Base-by-base conservation (phyloP, 139 green algal genomes). In the Monoraphidium neglectum region DNA sequence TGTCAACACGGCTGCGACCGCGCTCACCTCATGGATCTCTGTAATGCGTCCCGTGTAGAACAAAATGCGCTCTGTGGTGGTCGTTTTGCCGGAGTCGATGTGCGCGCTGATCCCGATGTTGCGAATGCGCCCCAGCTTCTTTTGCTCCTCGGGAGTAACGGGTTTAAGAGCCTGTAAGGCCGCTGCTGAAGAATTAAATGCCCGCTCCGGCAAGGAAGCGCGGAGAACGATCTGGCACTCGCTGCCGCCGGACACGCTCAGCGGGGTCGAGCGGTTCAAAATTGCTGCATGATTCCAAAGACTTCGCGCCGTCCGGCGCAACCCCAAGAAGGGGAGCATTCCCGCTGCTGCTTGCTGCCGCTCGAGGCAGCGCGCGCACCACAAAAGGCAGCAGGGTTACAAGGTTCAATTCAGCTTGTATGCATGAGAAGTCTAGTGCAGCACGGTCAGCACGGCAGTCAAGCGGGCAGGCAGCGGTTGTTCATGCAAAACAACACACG, bases 81-180 rank as follows among this genome's bases (percentile, higher is more conserved):
- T 99, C 0, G 97, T 99, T 84, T 99, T 99, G 51, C 97, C 97
- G 0, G 87, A 96, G 82, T 99, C 97, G 70, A 99, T 99, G 82
- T 99, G 97, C 8, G 97, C 97, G 1, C 83, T 94, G 67, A 99
- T 99, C 21, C 96, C 96, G 40, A 99, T 99, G 87, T 99, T 99
- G 4, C 94, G 77, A 26, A 97, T 83, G 8, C 87, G 54, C 0
- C 76, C 77, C 33, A 94, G 79, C 3, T 57, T 36, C 37, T 77
- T 32, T 51, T 79, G 57, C 62, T 90, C 82, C 64, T 86, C 65
- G 4, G 77, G 59, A 0, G 71, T 87, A 3, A 87, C 81, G 43
- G 49, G 63, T 49, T 53, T 73, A 15, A 73, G 49, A 4, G 49
- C 21, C 24, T 35, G 43, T 53, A 61, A 28, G 64, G 10, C n/a